phyloP scores from a whole-genome alignment of 1,139 yeast species.

The Saccharomyces hybrid region DNA sequence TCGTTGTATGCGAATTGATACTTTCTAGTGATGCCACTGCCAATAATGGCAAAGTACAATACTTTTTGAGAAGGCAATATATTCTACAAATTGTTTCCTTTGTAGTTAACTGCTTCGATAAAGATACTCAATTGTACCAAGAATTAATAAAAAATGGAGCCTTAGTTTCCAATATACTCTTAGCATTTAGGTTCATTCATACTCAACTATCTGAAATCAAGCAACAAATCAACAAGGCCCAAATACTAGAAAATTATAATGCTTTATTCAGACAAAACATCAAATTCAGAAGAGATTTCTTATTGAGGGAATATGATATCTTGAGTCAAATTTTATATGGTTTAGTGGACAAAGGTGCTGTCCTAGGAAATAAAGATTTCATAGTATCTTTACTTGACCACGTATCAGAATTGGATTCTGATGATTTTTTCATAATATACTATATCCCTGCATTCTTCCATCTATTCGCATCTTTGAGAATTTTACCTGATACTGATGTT shows the following conservation, averaged over 20 bases:
- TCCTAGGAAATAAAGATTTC: constrained; percentile 33
- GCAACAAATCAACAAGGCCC: constrained; percentile 62
- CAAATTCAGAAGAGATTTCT: constrained; percentile 52
- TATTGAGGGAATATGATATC: constrained; percentile 61
- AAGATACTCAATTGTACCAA: constrained; percentile 20
- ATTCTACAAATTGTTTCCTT: constrained; percentile 65
- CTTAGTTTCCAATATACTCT: constrained; percentile 39
- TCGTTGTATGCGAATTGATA: constrained; percentile 52
- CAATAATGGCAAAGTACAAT: constrained; percentile 68
- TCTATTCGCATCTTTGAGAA: constrained; percentile 35
- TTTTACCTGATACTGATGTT: constrained; percentile 33
- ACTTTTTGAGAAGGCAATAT: constrained; percentile 60
- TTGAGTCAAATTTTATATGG: constrained; percentile 61
- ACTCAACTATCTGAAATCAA: constrained; percentile 46
- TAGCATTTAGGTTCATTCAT: constrained; percentile 54
- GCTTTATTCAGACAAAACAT: constrained; percentile 50
- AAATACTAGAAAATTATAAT: constrained; percentile 43
- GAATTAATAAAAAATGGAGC: constrained; percentile 16
- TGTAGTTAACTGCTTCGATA: constrained; percentile 35
- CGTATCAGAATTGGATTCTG: constrained; percentile 41
- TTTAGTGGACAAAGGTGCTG: constrained; percentile 36
- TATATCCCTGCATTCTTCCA: constrained; percentile 56
- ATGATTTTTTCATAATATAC: constrained; percentile 57
- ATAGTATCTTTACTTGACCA: constrained; percentile 40
- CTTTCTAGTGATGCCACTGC: constrained; percentile 39